Evolutionary conservation across 1,284 basidiomycete species (phyloP).

Genomic region (Austroboletus niveus): DNA sequence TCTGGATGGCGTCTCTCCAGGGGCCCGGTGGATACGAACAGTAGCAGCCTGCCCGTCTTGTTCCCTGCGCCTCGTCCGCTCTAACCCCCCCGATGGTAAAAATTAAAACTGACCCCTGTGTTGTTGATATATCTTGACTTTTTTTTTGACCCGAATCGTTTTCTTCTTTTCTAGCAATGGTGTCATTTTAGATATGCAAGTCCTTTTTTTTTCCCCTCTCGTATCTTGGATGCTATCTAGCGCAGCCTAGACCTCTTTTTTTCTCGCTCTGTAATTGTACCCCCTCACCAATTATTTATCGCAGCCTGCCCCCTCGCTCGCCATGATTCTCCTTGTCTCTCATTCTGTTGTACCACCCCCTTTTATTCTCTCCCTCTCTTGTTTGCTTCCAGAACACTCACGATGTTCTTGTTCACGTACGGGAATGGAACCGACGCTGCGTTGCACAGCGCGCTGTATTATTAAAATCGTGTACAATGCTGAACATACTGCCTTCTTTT

Average conservation of each 20-base stretch:
- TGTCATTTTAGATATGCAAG: conserved; percentile 33
- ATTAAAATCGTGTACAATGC: conserved; percentile 20
- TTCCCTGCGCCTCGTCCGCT: neutral
- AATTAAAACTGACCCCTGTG: conserved; percentile 13
- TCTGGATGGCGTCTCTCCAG: conserved; percentile 70
- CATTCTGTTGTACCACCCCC: neutral
- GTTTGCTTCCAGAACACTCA: neutral
- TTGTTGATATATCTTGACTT: conserved; percentile 29
- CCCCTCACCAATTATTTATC: conserved; percentile 23
- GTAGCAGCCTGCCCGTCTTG: conserved; percentile 16
- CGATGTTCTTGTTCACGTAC: neutral
- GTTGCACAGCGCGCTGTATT: conserved; percentile 21
- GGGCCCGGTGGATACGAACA: conserved; percentile 41
- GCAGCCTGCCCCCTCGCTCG: neutral
- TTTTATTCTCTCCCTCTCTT: neutral
- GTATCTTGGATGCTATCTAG: conserved; percentile 28
- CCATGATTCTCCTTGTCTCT: neutral
- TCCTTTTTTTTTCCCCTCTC: conserved; percentile 1
- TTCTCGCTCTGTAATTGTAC: conserved; percentile 28
- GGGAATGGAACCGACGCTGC: conserved; percentile 10
- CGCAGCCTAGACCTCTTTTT: conserved; percentile 25
- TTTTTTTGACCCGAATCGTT: neutral
- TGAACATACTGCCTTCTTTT: conserved; percentile 11
- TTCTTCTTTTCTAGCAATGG: conserved; percentile 5
- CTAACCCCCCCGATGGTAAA: conserved; percentile 1